Base-by-base conservation (phyloP, 371 early-diverging fungal genomes). In the Mortierella sp. region DNA sequence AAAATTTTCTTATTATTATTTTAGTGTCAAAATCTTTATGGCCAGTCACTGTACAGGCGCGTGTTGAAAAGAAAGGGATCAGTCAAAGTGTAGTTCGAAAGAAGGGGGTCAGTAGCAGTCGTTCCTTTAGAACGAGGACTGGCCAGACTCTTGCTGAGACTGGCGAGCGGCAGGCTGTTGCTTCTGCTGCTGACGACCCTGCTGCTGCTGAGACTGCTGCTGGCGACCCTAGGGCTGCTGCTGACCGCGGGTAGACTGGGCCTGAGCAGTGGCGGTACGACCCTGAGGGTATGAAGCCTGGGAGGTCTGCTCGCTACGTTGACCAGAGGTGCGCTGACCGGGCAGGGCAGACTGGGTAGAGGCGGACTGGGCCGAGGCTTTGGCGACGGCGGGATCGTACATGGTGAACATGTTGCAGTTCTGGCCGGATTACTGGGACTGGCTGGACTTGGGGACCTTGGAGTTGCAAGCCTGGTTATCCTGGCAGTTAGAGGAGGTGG, bases 211-310 rank as follows among this genome's bases (percentile, higher is more conserved):
- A 4, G 24, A n/a, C 41, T 65, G 68, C 68, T 68, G 68, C 24
- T 68, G 68, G 10, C 41, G 68, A 41, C 41, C 68, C 4, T 21
- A 10, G 10, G 41, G 41, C 41, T 68, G n/a, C 41, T 68, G 41
- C 24, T 68, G 65, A 65, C 65, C 38, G 38, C 21, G 68, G 43
- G 41, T 41, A 68, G 41, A 38, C 21, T 68, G 68, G 21, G 68
- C 24, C 68, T 41, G 68, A 21, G 68, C 68, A 68, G 68, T 41
- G 68, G 68, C 68, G 43, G 24, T 68, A 41, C 68, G 41, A 24
- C 68, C 68, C 21, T 68, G 68, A 24, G 65, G 68, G 43, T 68
- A 68, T 68, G 68, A 68, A 38, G 68, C 41, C 38, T 68, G 68
- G 10, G 68, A 41, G 24, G 68, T 68, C 41, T 38, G 38, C 24